These are phyloP conservation scores for Petrea volubilis DNA, from an alignment of 257 asterid genomes.

Conservation along the genomic window DNA sequence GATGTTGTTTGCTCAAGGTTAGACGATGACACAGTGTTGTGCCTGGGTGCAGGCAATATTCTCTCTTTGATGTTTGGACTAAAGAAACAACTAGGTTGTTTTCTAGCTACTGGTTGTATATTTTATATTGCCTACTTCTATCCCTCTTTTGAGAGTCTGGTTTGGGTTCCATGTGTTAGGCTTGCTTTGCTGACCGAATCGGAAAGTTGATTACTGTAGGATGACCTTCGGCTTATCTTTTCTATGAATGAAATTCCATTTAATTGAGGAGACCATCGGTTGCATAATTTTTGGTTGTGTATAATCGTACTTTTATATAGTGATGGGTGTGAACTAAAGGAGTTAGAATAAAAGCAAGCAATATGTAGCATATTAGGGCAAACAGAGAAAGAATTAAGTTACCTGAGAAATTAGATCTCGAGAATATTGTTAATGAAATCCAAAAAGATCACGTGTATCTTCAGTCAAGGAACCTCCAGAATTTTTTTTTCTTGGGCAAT, in stretches of 20 bases:
- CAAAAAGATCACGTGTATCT: background rate
- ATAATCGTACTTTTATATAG: background rate
- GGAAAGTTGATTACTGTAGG: background rate
- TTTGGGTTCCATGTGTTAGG: background rate
- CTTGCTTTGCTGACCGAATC: background rate
- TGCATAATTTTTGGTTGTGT: constrained; percentile 1
- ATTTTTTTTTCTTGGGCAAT: background rate
- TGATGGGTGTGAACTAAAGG: background rate
- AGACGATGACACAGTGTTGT: too few species aligned
- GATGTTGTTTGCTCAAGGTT: too few species aligned
- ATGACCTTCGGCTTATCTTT: background rate
- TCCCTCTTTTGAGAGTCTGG: background rate
- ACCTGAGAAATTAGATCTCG: background rate
- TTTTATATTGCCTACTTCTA: background rate
- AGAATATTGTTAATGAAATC: background rate
- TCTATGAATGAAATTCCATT: background rate
- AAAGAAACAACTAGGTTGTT: background rate
- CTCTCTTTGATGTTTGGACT: background rate
- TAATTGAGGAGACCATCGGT: background rate
- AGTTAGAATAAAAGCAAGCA: background rate
- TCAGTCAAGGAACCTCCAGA: background rate
- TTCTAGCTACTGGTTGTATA: too few species aligned
- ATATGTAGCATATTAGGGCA: background rate
- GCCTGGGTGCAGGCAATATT: too few species aligned
- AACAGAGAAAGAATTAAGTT: background rate